Base-by-base conservation (phyloP, 257 asterid species). In the Solanum peruvianum region DNA sequence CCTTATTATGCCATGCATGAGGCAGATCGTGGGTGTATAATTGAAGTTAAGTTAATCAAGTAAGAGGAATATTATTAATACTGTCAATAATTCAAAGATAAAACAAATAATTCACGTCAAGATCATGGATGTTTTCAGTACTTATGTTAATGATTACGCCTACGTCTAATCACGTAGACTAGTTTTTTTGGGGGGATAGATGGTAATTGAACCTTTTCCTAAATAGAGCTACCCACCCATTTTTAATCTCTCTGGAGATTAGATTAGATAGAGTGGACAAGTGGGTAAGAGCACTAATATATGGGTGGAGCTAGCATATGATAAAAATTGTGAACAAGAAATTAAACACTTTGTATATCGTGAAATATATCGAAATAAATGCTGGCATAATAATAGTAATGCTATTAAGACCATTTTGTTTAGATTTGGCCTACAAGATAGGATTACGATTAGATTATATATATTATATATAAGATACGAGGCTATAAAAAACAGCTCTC, bases 181-280 rank as follows among this genome's bases (percentile, higher is more conserved):
- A 44, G 64, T 78, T 77, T 27, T 14, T 27, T 25, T 27, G 10
- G 8, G 39, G 35, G 64, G 64, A 42, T 80, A 16, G 84, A 80
- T 27, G 18, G 18, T 47, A 80, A 80, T 27, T 45, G 42, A 80
- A 80, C 42, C 84, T 47, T 80, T 47, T 47, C 84, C 84, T 45
- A 45, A 80, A 80, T 80, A 80, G 84, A 80, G 67, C 18, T 45
- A 27, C 84, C 84, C 84, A 78, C 84, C 84, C 42, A 78, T 27
- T 78, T 25, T 25, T 45, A 13, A 37, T 37, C 39, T 45, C 25
- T 44, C 42, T 27, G 66, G 84, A 44, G 42, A 78, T 33, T 80
- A 44, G 42, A 78, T 33, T 80, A 35, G 44, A 21, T 78, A 52
- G 62, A 78, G 85, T 80, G 85, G 85, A 29, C 85, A 80, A 80